Base-by-base conservation (phyloP, 1,284 basidiomycete species). In the Cronartium ribicola region DNA sequence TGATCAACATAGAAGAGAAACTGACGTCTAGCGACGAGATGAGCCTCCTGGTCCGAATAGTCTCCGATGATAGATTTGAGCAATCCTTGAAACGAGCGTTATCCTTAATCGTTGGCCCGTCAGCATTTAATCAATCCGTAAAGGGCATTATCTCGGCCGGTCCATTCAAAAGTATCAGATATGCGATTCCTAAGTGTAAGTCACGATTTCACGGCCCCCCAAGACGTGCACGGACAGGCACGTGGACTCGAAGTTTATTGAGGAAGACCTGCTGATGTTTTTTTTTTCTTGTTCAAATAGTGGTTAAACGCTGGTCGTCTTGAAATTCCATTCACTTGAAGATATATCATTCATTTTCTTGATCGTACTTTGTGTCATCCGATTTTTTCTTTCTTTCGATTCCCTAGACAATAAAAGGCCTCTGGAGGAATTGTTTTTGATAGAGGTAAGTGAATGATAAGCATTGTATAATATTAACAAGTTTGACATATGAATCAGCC, bases 71-170 rank as follows among this genome's bases (percentile, higher is more conserved):
- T 5, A 20, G 1, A 5, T 64, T 72, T 63, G 43, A 72, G 5
- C 5, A 59, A 10, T 55, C 48, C 7, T 41, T 72, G 14, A 65
- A 41, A 65, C 22, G 78, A 91, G 91, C 91, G 82, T 87, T 92
- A 83, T 82, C 84, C 51, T 82, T 83, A 37, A 94, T 94, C 79
- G 92, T 96, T 66, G 85, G 88, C 76, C 85, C 87, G 75, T 91
- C 94, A 4, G 91, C 93, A 10, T 87, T 90, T 4, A 84, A 90
- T 11, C 93, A 97, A 83, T 86, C 89, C 6, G 78, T 91, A 77
- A 97, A 96, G 82, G 94, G 94, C 7, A 80, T 96, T 67, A 85
- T 90, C 20, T 93, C 89, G 70, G 91, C 91, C 5, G 93, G 93
- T 0, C 79, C 90, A 6, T 83, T 85, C 61, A 94, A 94, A 84